Evolutionary conservation across 2,329 filamentous ascomycete species (phyloP).

Genomic region (Trichoderma harzianum): DNA sequence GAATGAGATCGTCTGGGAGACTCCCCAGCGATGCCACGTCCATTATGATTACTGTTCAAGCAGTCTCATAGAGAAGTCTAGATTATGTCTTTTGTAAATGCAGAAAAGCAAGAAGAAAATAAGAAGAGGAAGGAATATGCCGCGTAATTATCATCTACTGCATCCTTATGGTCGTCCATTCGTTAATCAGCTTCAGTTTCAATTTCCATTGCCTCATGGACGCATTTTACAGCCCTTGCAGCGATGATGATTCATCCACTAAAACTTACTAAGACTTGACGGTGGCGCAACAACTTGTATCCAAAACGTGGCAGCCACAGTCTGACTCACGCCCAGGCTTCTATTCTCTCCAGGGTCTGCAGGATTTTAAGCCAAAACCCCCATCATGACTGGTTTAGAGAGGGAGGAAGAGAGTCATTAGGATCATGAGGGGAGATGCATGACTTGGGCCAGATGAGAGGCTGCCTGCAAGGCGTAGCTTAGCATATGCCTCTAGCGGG

Average conservation of each 20-base stretch:
- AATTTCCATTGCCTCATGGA: background rate
- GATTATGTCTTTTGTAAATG: background rate
- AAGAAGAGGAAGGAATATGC: background rate
- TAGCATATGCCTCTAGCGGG: conserved; percentile 13
- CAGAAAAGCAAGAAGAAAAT: background rate
- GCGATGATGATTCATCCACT: conserved; percentile 12
- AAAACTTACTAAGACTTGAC: conserved; percentile 9
- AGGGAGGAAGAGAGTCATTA: background rate
- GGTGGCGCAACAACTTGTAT: background rate
- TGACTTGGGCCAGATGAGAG: background rate
- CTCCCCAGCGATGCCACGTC: conserved; percentile 35
- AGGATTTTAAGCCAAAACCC: background rate
- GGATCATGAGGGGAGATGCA: background rate
- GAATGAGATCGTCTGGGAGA: conserved; percentile 50
- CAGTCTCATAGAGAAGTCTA: background rate
- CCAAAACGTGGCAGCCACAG: background rate
- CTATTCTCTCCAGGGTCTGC: background rate
- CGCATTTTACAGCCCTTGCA: background rate
- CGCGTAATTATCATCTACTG: background rate
- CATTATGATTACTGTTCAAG: conserved; percentile 21
- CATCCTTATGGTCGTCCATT: background rate
- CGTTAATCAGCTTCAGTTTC: background rate
- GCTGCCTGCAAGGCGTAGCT: background rate
- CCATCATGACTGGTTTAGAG: background rate
- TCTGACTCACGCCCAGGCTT: conserved; percentile 6